Base-by-base conservation (phyloP, 2,329 filamentous ascomycete genomes). In the Fusarium dimerum region DNA sequence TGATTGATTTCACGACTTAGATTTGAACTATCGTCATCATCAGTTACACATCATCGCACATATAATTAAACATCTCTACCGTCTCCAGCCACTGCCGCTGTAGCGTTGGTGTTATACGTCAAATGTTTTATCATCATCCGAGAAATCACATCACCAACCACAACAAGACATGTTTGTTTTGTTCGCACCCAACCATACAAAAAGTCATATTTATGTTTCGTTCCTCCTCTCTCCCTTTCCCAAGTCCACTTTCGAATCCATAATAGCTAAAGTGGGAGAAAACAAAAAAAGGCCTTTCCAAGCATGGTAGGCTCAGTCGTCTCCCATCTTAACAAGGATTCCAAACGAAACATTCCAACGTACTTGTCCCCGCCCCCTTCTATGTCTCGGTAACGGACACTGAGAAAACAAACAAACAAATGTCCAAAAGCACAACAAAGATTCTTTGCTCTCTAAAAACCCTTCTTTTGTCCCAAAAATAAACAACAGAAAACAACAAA, bases 401-500 rank as follows among this genome's bases (percentile, higher is more conserved):
- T 5, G 32, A 36, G 32, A 15, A 36, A 15, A 36, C 10, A 12
- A 36, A 36, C 32, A 36, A 36, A 36, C 20, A 26, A 26, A 26
- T 26, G 32, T 15, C 10, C 32, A 36, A 15, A 36, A 4, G 4
- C 32, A 11, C 32, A 11, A 11, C 32, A 15, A 15, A 36, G 10
- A 12, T 15, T 36, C 32, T 36, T 36, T 9, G 13, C 13, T n/a
- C 32, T 36, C 13, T 36, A 26, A 26, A 26, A 26, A 5, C 32
- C 32, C 11, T 36, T 36, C 32, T 11, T 15, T 15, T 36, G 10
- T 36, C 13, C 32, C 13, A 9, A 11, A 36, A 42, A 30, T 17
- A 47, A 39, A 20, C 34, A 52, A 56, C 42, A 60, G 38, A 18
- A 59, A 50, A 34, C 20, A 26, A 36, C 5, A 36, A 36, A 36